A percentile compares a stretch with the other conserved stretches of the same genome.
Conservation (phyloP, 2,329 filamentous ascomycete species). For the Phyllachora maydis region DNA sequence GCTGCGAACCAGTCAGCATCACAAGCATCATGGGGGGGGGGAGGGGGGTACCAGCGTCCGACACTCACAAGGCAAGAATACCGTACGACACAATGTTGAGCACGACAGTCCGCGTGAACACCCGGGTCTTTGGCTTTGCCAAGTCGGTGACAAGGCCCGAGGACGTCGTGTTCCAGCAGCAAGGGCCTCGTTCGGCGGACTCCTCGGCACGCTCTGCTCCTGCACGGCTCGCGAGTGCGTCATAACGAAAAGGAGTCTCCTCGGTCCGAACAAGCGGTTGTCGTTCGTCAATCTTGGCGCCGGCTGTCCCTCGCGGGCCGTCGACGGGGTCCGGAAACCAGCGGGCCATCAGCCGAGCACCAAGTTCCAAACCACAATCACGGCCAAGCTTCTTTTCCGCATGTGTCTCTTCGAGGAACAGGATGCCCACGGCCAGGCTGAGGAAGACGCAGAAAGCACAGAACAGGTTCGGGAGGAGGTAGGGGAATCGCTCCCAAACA, state of each 20-base stretch:
- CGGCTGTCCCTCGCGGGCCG: too few species aligned
- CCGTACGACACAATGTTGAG: conserved; percentile 80
- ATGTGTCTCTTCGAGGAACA: conserved; percentile 92
- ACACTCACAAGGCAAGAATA: conserved; percentile 78
- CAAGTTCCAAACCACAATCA: conserved; percentile 59
- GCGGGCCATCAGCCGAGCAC: conserved; percentile 42
- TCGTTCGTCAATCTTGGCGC: conserved; percentile 2
- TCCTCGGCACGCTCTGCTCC: too few species aligned
- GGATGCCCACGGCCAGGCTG: conserved; percentile 56
- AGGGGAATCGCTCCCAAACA: conserved; percentile 74
- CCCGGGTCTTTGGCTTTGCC: conserved; percentile 13
- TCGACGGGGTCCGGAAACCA: conserved; percentile 15
- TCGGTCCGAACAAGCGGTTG: background rate
- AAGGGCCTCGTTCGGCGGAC: conserved; percentile 10
- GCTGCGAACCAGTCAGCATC: conserved; percentile 23
- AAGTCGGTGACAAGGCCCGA: conserved; percentile 5
- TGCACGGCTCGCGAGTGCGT: too few species aligned
- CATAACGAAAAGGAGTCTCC: too few species aligned
- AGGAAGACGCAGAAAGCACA: conserved; percentile 60
- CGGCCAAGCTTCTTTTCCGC: conserved; percentile 54
- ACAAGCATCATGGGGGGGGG: conserved; percentile 1
- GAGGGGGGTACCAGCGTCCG: background rate
- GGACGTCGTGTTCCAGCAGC: conserved; percentile 40
- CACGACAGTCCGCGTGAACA: conserved; percentile 70
- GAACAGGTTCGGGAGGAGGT: conserved; percentile 80